Base-by-base conservation (phyloP, 371 early-diverging fungal genomes). In the Nematocida ausubeli region DNA sequence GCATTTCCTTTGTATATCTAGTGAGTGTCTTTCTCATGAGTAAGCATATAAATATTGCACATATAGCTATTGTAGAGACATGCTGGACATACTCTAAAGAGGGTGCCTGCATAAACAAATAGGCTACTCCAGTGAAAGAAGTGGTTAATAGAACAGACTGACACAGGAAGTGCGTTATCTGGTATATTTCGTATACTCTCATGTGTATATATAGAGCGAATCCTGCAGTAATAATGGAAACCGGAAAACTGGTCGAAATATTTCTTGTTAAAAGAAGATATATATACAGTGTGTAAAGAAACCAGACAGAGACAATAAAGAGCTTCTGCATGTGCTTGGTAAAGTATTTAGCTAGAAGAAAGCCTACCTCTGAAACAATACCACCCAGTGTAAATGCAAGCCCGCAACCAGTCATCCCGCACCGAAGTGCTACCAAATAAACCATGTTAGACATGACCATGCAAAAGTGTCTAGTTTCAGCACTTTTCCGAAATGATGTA, bases 321-420 rank as follows among this genome's bases (percentile, higher is more conserved):
- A 60, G 24, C 14, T 32, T 16, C 37, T 28, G 32, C 5, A 14
- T 16, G 30, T 60, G 12, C 39, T 28, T 28, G 19, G 5, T 7
- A 35, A 60, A 22, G 9, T 60, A 60, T 39, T 28, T 35, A 6
- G 35, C 28, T 39, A 19, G 9, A 44, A 44, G 9, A 14, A 44
- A 44, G 47, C 47, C n/a, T n/a, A 4, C 60, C 37, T 60, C 60
- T 12, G 32, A 60, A 6, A 24, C 3, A 60, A 60, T 34, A 2
- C 60, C 60, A n/a, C 60, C 60, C 2, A 60, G 24, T 19, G 60
- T 39, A 24, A 60, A 60, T 14, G 35, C 12, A 60, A 60, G 12
- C n/a, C 60, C 60, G 7, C 7, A 12, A 19, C 60, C 24, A 39
- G 28, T 37, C 7, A 60, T 14, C 7, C 60, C 60, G 6, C 1